phyloP scores from a whole-genome alignment of 331 rosid species.

The Quercus tomentella region DNA sequence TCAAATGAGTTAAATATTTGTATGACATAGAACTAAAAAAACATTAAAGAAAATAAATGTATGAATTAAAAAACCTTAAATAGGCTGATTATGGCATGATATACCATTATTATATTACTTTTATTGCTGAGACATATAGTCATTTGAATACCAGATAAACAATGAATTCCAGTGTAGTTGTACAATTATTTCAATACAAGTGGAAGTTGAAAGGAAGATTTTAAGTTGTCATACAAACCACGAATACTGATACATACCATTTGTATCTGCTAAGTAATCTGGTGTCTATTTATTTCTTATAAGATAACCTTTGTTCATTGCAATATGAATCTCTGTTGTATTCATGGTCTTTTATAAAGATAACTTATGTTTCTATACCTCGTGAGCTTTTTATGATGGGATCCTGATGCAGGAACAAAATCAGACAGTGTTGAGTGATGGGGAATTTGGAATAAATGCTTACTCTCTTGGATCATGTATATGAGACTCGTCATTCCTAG shows the following conservation, averaged over 20 bases:
- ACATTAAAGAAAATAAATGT: background rate
- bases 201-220: background rate
- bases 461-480: conserved; percentile 64
- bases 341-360: background rate
- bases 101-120: background rate
- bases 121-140: background rate
- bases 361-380: background rate
- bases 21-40: too few species aligned
- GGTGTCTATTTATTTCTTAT: background rate
- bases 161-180: background rate
- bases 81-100: background rate
- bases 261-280: background rate
- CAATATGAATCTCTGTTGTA: background rate
- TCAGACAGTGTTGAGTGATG: conserved; percentile 43
- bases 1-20: background rate
- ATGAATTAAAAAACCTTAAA: background rate
- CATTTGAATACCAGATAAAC: background rate
- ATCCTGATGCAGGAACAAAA: conserved; percentile 55
- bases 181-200: background rate
- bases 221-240: background rate
- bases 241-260: background rate
- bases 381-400: background rate
- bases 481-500: conserved; percentile 33
- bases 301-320: background rate
- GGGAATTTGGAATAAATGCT: conserved; percentile 56